Base-by-base conservation (phyloP, 768 basidiomycete genomes). In the Naematelia aurantialba region DNA sequence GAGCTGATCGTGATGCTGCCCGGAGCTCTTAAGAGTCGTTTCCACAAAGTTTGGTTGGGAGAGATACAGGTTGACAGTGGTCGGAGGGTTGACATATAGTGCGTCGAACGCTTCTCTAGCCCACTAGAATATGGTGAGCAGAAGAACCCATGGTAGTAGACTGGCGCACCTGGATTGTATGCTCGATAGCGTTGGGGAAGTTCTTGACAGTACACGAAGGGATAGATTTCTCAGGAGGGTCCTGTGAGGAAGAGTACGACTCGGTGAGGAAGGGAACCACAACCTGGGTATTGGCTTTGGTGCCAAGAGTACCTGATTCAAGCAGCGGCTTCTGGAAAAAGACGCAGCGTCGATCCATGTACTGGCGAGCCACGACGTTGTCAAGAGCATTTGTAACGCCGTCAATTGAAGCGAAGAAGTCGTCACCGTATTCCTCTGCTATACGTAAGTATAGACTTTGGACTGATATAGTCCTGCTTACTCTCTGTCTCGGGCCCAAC, bases 271-370 rank as follows among this genome's bases (percentile, higher is more conserved):
- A 84, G 21, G 94, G 96, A 51, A 97, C 83, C 58, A 99, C 83
- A 63, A 98, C 91, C 79, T 99, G 96, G 3, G 87, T 86, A 77
- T 98, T 99, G 63, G 91, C 96, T 79, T 98, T 97, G 34, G 96
- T 99, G 54, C 96, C 96, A 60, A 99, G 84, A 17, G 96, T 99
- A 8, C 96, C 96, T 13, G 96, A 97, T 70, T 99, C 96, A 45
- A 99, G 83, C 19, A 99, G 81, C 29, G 96, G 91, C 74, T 98
- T 99, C 75, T 87, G 83, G 79, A 89, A 97, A 81, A 97, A 89
- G 39, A 99, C 88, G 72, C 96, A 98, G 56, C 96, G 88, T 70
- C 91, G 88, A 74, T 99, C 96, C 94, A 99, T 97, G 79, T 99
- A 98, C 56, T 89, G 82, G 68, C 93, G 90, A 64, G 96, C 92